phyloP scores from a whole-genome alignment of 192 early-diverging fungal genomes.

The Mortierella hygrophila region DNA sequence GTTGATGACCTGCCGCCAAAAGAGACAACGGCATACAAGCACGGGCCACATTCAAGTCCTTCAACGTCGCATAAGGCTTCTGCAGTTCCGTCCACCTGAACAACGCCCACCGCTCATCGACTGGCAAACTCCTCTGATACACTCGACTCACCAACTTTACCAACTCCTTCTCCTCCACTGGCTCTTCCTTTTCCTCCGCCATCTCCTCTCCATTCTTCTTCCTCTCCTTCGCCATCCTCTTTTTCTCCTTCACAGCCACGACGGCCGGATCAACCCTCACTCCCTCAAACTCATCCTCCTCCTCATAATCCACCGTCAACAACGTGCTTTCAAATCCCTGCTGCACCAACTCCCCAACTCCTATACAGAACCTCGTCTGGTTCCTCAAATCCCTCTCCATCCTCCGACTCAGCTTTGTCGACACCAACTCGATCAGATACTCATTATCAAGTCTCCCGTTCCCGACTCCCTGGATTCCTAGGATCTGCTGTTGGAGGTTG shows the following conservation, averaged over 20 bases:
- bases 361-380: background rate
- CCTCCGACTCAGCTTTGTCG: background rate
- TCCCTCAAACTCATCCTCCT: background rate
- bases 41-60: background rate
- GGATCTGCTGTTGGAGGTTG: background rate
- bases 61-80: conserved; percentile 13
- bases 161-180: background rate
- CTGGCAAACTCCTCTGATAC: background rate
- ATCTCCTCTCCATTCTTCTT: background rate
- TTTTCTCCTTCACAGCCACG: background rate
- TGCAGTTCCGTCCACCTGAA: conserved; percentile 13
- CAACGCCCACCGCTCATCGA: conserved; percentile 11
- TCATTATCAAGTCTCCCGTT: background rate
- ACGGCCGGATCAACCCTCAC: too few relatives aligned
- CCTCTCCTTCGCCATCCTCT: background rate
- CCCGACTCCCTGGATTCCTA: background rate
- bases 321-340: background rate
- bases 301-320: background rate
- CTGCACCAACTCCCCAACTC: background rate
- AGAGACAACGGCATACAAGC: background rate
- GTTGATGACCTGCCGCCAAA: background rate
- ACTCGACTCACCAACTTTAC: too few relatives aligned
- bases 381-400: conserved; percentile 5
- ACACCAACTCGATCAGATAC: background rate
- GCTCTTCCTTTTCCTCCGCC: background rate